Percentiles rank a stretch among this genome's conserved stretches.
Evolutionary conservation across 1,284 basidiomycete species (phyloP).

Genomic region (Puccinia hordei): DNA sequence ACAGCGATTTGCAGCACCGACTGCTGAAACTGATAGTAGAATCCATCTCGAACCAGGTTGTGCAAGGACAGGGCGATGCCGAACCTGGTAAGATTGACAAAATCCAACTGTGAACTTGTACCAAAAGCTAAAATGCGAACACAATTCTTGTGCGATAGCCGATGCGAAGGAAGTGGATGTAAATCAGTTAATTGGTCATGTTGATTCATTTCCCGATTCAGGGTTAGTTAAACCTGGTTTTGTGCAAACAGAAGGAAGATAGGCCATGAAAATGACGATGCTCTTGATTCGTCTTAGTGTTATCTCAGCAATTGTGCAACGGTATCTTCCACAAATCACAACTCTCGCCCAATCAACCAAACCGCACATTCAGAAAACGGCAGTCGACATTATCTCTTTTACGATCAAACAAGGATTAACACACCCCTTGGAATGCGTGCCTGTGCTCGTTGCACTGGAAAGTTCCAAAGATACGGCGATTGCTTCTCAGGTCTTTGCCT

Average conservation of each 20-base stretch:
- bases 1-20: conserved; percentile 71
- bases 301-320: conserved; percentile 87
- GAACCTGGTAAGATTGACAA: conserved; percentile 63
- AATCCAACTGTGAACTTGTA: conserved; percentile 58
- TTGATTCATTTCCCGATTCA: conserved; percentile 89
- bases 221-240: conserved; percentile 66
- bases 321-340: conserved; percentile 80
- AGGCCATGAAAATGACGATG: background rate
- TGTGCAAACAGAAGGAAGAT: background rate
- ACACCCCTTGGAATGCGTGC: conserved; percentile 91
- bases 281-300: conserved; percentile 66
- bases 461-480: conserved; percentile 71
- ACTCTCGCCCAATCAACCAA: conserved; percentile 75
- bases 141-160: background rate
- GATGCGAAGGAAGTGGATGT: conserved; percentile 67
- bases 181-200: conserved; percentile 89
- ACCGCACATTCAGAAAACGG: conserved; percentile 73
- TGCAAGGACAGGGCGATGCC: conserved; percentile 70
- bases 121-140: conserved; percentile 39
- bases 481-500: conserved; percentile 72
- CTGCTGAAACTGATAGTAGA: conserved; percentile 86
- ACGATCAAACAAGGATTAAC: conserved; percentile 92
- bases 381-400: conserved; percentile 86
- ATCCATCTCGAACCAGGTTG: conserved; percentile 77
- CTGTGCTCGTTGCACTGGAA: conserved; percentile 88